A percentile compares a stretch with the other conserved stretches of the same genome.
Evolutionary conservation across 192 early-diverging fungal species (phyloP).

Genomic region (Podila minutissima): DNA sequence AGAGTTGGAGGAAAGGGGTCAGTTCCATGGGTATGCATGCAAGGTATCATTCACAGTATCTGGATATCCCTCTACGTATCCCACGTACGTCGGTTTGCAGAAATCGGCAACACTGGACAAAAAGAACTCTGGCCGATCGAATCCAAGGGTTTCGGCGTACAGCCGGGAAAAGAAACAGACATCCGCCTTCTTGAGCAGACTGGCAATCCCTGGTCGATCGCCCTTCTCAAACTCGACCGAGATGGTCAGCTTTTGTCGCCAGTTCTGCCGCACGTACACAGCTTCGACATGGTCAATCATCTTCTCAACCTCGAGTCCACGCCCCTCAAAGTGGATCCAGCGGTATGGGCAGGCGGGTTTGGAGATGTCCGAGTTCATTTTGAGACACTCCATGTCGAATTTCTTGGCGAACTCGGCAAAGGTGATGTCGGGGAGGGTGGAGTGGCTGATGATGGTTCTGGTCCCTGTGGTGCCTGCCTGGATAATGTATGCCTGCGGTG

Average conservation of each 20-base stretch:
- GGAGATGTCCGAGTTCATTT: slow-evolving; percentile 20
- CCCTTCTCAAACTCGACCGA: slow-evolving; percentile 79
- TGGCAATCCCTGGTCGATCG: slow-evolving; percentile 65
- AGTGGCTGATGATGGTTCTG: slow-evolving; percentile 73
- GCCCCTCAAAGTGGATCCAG: slow-evolving; percentile 78
- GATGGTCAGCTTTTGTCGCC: slow-evolving; percentile 61
- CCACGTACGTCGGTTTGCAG: slow-evolving; percentile 54
- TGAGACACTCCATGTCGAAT: slow-evolving; percentile 46
- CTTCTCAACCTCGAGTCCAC: slow-evolving; percentile 55
- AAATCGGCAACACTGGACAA: slow-evolving; percentile 43
- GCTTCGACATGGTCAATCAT: slow-evolving; percentile 67
- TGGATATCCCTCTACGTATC: background rate
- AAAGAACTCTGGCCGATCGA: slow-evolving; percentile 57
- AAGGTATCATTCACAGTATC: background rate
- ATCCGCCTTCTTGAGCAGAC: slow-evolving; percentile 64
- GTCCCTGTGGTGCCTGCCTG: slow-evolving; percentile 57
- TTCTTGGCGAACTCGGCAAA: slow-evolving; percentile 61
- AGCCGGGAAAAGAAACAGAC: slow-evolving; percentile 72
- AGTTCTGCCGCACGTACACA: slow-evolving; percentile 46
- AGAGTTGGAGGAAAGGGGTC: background rate
- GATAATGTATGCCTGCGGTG: slow-evolving; percentile 70
- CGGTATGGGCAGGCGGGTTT: slow-evolving; percentile 41
- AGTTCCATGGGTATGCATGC: background rate
- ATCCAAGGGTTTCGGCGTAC: slow-evolving; percentile 69
- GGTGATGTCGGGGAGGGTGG: slow-evolving; percentile 68